Percentiles rank a stretch among this genome's conserved stretches.
These are phyloP conservation scores for Verticillium nubilum DNA, from an alignment of 2,329 filamentous ascomycete species.

Conservation along the genomic window DNA sequence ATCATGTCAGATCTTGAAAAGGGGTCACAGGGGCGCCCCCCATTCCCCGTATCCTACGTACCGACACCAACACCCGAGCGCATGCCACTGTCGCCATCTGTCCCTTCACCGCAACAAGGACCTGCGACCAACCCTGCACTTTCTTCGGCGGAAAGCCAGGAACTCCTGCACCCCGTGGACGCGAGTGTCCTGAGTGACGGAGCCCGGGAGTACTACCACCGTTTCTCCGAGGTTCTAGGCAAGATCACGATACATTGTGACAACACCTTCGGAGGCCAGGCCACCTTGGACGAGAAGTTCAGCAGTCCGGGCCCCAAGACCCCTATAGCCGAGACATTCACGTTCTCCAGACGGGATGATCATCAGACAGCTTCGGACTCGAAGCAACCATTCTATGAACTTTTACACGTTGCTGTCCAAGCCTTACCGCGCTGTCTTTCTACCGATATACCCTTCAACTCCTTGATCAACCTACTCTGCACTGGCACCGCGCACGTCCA, in stretches of 20 bases:
- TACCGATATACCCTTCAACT: conserved; percentile 85
- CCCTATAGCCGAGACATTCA: conserved; percentile 90
- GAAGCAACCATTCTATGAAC: conserved; percentile 91
- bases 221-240: conserved; percentile 91
- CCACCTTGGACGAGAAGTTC: conserved; percentile 92
- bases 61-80: conserved; percentile 34
- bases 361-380: conserved; percentile 67
- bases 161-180: conserved; percentile 61
- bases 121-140: conserved; percentile 18
- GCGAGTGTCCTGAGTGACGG: conserved; percentile 63
- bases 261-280: conserved; percentile 94
- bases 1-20: conserved; percentile 93
- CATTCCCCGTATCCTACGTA: conserved; percentile 69
- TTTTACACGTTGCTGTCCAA: conserved; percentile 92
- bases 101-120: conserved; percentile 29
- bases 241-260: conserved; percentile 97
- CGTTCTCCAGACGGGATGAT: conserved; percentile 80
- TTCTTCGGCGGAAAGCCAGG: conserved; percentile 46
- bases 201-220: conserved; percentile 77
- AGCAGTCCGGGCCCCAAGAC: conserved; percentile 84
- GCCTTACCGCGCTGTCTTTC: conserved; percentile 92
- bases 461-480: conserved; percentile 88
- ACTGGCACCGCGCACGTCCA: conserved; percentile 96
- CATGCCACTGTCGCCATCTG: conserved; percentile 42
- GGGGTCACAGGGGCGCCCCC: conserved; percentile 68